Percentiles rank a stretch among this genome's conserved stretches.
These are phyloP conservation scores for Vickermania spadyakhi DNA, from an alignment of 208 protist genomes.

Conservation along the genomic window DNA sequence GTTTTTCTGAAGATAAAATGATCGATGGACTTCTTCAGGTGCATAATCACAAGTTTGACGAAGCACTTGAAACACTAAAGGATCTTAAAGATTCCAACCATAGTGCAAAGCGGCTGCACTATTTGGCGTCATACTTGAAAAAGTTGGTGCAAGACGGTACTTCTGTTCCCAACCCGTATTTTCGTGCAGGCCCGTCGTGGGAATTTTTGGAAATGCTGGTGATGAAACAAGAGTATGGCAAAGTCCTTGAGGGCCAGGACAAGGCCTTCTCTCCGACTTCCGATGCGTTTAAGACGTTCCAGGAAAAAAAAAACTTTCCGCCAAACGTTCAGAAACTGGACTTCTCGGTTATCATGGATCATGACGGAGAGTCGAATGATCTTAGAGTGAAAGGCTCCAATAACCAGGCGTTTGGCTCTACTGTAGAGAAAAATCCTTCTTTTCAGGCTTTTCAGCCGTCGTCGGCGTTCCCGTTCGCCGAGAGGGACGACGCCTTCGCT, in stretches of 20 bases:
- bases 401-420: conserved; percentile 3
- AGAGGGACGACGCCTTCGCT: conserved; percentile 2
- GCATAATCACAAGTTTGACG: not conserved
- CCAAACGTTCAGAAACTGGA: not conserved
- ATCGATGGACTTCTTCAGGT: not conserved
- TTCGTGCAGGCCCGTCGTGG: not conserved
- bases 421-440: not conserved
- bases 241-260: not conserved
- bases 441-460: not conserved
- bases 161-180: not conserved
- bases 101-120: conserved; percentile 1
- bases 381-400: no score
- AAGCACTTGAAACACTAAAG: not conserved
- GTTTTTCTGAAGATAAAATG: not conserved
- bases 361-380: conserved; percentile 6
- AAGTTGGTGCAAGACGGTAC: not conserved
- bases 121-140: conserved; percentile 2
- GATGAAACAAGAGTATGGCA: not conserved
- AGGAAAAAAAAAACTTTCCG: not conserved
- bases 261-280: not conserved
- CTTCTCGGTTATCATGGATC: not conserved
- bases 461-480: not conserved
- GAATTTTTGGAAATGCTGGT: not conserved
- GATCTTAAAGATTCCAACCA: not conserved
- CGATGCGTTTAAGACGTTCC: not conserved